Base-by-base conservation (phyloP, 2,329 filamentous ascomycete species). In the Aspergillus proliferans region DNA sequence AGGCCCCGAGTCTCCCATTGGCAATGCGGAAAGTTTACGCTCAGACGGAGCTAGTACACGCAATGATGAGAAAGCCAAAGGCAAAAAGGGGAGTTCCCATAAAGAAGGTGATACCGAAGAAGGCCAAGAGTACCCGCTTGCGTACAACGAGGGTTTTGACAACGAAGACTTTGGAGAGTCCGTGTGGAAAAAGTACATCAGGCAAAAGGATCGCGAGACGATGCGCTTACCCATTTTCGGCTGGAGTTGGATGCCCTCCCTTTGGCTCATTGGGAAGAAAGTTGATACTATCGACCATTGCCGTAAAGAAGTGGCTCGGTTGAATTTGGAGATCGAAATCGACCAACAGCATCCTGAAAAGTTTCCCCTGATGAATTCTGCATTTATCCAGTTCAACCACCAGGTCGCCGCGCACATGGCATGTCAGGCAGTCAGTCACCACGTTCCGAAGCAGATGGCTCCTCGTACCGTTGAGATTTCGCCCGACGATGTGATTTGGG, bases 341-440 rank as follows among this genome's bases (percentile, higher is more conserved):
- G 93, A 97, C 57, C 93, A 98, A 65, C 79, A 85, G 47, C 78
- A 93, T 44, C 86, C 87, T 0, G 91, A 96, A 57, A 83, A 85
- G 4, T 97, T 89, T 54, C 91, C 92, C 0, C 72, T 91, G 43
- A 94, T 96, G 90, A 95, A 88, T 61, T 95, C 92, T 1, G 93
- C 93, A 0, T 98, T 98, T 59, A 90, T 98, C 52, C 93, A 98
- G 65, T 98, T 98, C 77, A 95, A 98, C 63, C 87, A 96, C 63
- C 93, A 98, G 66, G 88, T 96, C 1, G 91, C 92, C 5, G 93
- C 93, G 0, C 93, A 98, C 62, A 97, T 98, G 93, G 93, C 92
- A 50, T 96, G 90, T 65, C 93, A 98, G 66, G 84, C 88, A 43
- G 79, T 94, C 42, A 90, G 87, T 36, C 90, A 97, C 65, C 93